Conservation (phyloP, 768 basidiomycete genomes). For the Naganishia kalamii region DNA sequence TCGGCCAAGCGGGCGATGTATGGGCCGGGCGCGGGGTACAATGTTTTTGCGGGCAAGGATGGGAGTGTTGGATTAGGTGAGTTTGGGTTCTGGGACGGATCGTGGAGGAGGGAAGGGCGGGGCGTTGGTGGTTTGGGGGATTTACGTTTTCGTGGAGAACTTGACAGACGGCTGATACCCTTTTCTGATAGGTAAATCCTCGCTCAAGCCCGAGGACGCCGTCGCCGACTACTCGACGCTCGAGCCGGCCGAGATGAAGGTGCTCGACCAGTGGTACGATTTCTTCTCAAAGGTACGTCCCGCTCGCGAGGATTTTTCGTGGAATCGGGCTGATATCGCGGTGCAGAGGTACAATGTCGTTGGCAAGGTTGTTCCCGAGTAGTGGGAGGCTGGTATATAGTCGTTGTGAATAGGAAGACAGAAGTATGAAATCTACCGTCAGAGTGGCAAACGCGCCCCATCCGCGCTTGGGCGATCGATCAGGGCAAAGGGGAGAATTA, state of each 20-base stretch:
- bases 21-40: constrained; percentile 59
- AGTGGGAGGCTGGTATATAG: not conserved
- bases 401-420: not conserved
- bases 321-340: not conserved
- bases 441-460: not conserved
- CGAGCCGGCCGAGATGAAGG: constrained; percentile 64
- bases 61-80: constrained; percentile 71
- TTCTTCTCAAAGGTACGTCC: constrained; percentile 70
- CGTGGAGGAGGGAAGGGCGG: not conserved
- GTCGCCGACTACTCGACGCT: constrained; percentile 76
- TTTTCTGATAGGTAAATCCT: constrained; percentile 58
- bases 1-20: constrained; percentile 78
- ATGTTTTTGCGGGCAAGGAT: constrained; percentile 87
- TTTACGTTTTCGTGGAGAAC: not conserved
- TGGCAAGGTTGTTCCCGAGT: constrained; percentile 54
- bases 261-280: constrained; percentile 77
- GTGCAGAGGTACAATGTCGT: constrained; percentile 75
- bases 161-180: not conserved
- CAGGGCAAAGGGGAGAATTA: not conserved
- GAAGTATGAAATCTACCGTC: no score
- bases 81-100: not conserved
- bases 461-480: not conserved
- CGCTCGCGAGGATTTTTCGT: not conserved
- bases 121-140: not conserved
- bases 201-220: constrained; percentile 76